phyloP scores from a whole-genome alignment of 1,139 yeast species.

The Sugiyamaella pinicola region DNA sequence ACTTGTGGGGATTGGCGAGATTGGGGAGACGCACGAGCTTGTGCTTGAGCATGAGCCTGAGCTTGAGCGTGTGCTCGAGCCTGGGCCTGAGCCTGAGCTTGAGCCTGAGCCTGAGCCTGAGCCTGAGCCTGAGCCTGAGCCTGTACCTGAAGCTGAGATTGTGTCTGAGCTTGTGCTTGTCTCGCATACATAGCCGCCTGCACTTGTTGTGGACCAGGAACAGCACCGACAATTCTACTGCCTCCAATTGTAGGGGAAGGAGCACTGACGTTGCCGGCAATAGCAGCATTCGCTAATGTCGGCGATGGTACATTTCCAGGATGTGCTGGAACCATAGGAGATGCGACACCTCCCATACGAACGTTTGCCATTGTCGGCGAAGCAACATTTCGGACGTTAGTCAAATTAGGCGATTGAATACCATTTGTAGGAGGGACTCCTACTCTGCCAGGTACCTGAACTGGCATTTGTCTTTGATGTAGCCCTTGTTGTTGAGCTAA shows the following conservation, averaged over 20 bases:
- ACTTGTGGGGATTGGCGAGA: slow-evolving; percentile 32
- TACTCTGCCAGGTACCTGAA: slow-evolving; percentile 1
- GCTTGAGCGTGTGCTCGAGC: slow-evolving; percentile 11
- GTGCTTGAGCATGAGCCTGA: slow-evolving; percentile 14
- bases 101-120: slow-evolving; percentile 6
- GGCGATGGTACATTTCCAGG: slow-evolving; percentile 12
- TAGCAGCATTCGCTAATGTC: slow-evolving; percentile 1
- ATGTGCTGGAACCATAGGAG: slow-evolving; percentile 1
- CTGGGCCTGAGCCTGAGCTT: slow-evolving; percentile 7
- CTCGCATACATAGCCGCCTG: slow-evolving; percentile 23
- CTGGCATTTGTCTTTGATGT: slow-evolving; percentile 9
- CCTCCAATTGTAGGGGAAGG: slow-evolving; percentile 12
- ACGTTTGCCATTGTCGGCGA: slow-evolving; percentile 15
- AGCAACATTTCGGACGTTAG: slow-evolving; percentile 2
- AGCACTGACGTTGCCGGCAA: background rate
- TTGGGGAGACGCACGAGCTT: slow-evolving; percentile 21
- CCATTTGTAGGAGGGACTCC: slow-evolving; percentile 3
- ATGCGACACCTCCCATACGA: slow-evolving; percentile 5
- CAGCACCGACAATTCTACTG: slow-evolving; percentile 11
- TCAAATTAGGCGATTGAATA: slow-evolving; percentile 5
- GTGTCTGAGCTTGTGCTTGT: slow-evolving; percentile 21
- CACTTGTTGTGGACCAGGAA: slow-evolving; percentile 21
- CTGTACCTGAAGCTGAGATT: slow-evolving; percentile 18
- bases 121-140: slow-evolving; percentile 29
- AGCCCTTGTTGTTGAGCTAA: slow-evolving; percentile 7